Conservation (phyloP, 2,329 filamentous ascomycete genomes). For the Teratosphaeria zuluensis region DNA sequence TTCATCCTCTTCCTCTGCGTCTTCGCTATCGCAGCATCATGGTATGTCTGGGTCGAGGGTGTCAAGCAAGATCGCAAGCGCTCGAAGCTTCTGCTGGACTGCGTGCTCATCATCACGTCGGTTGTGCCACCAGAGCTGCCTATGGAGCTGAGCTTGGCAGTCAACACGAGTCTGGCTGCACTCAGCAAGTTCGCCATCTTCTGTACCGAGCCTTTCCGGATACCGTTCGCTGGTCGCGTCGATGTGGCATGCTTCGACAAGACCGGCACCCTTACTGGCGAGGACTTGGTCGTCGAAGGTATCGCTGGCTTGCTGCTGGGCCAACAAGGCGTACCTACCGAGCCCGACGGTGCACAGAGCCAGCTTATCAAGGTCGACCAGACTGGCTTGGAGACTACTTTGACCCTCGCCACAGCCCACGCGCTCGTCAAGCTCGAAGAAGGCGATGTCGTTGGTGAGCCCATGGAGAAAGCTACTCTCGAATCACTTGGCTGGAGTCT, state of each 20-base stretch:
- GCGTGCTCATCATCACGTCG: slow-evolving; percentile 92
- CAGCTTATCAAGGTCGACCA: slow-evolving; percentile 62
- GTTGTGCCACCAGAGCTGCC: slow-evolving; percentile 97
- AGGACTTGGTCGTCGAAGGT: slow-evolving; percentile 93
- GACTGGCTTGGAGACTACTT: slow-evolving; percentile 69
- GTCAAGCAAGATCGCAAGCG: slow-evolving; percentile 90
- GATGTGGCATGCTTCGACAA: slow-evolving; percentile 98
- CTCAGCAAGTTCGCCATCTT: slow-evolving; percentile 94
- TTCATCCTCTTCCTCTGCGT: slow-evolving; percentile 96
- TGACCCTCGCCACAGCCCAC: slow-evolving; percentile 90
- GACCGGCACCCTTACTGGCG: slow-evolving; percentile 91
- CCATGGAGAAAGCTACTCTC: slow-evolving; percentile 97
- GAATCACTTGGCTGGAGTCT: slow-evolving; percentile 82
- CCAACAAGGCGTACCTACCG: slow-evolving; percentile 51
- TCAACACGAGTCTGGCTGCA: slow-evolving; percentile 93
- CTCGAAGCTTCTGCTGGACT: slow-evolving; percentile 93
- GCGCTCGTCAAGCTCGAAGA: slow-evolving; percentile 94
- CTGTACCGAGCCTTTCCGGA: slow-evolving; percentile 97
- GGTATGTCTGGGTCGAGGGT: slow-evolving; percentile 98
- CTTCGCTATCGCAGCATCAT: slow-evolving; percentile 93
- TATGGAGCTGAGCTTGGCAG: slow-evolving; percentile 94
- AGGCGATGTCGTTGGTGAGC: slow-evolving; percentile 92
- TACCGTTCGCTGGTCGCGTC: slow-evolving; percentile 88
- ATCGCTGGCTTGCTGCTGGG: slow-evolving; percentile 80
- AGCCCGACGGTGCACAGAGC: slow-evolving; percentile 73